Evolutionary conservation across 306 rosid species (phyloP), one percentile per base, ranked within the genome.

Genomic region (Prunus davidiana): DNA sequence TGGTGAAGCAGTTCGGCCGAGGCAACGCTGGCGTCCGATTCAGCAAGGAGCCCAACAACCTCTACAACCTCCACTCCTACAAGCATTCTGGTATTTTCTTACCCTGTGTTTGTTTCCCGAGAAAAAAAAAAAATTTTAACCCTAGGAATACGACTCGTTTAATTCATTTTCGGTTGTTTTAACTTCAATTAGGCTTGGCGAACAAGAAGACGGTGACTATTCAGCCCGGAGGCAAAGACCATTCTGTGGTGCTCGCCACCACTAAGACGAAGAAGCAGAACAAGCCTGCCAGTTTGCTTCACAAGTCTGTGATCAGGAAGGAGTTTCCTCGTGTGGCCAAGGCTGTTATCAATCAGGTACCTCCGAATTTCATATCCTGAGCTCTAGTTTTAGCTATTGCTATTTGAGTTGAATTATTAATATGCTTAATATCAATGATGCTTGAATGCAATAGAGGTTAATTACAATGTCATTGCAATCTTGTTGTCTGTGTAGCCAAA

Each of bases 11-110:
- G 83, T 93, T 93, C 12, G 96, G 98, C n/a, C 87, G 85, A 9
- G 91, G 94, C 69, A 88, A 88, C 52, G 90, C 88, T 19, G 81
- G 96, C 34, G 85, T 93, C 10, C 77, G 85, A 71, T 93, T 93
- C 86, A 93, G 95, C 89, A 83, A 84, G 82, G 98, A 93, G 85
- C 69, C 81, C 64, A 93, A 89, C 88, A 93, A 89, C 77, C 97
- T 93, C 86, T 93, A 82, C 83, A 93, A 87, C 12, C 93, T 90
- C 78, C 86, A 88, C 80, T 81, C 93, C 9, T 93, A 73, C 86
- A 93, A 89, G 66, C 83, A 86, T 80, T 93, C 96, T n/a, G 96
- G 98, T 93, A 72, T 0, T 1, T 50, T 54, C 20, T 6, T 0
- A n/a, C 1, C 16, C 2, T n/a, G 4, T 45, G 3, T 34, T 78